These are phyloP conservation scores for Strobilomyces dryophilus DNA, from an alignment of 768 basidiomycete species.

Conservation along the genomic window DNA sequence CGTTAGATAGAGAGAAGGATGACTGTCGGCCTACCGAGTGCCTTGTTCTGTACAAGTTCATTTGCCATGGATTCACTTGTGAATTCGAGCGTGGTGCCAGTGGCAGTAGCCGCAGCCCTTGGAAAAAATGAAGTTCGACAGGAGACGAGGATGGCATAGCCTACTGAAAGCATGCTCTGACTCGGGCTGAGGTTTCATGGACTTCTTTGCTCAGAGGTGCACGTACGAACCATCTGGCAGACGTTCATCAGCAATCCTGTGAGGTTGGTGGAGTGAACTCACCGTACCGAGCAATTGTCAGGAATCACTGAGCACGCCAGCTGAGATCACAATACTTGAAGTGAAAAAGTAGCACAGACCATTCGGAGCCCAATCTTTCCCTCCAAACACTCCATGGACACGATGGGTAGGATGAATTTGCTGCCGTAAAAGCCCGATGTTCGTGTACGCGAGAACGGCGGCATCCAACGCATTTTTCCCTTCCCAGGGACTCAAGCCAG, in stretches of 20 bases:
- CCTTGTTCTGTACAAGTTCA: slow-evolving; percentile 68
- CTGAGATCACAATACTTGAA: neutral
- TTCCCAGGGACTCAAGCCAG: slow-evolving; percentile 79
- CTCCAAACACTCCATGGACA: slow-evolving; percentile 76
- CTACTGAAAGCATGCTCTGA: slow-evolving; percentile 70
- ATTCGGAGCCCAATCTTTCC: slow-evolving; percentile 71
- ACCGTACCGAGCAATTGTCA: slow-evolving; percentile 73
- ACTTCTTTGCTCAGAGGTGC: slow-evolving; percentile 65
- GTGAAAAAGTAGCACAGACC: slow-evolving; percentile 37
- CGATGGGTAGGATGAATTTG: slow-evolving; percentile 75
- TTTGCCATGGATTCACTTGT: slow-evolving; percentile 32
- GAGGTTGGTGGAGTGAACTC: slow-evolving; percentile 18
- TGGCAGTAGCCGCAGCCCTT: slow-evolving; percentile 66
- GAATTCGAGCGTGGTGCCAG: slow-evolving; percentile 54
- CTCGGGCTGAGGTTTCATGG: slow-evolving; percentile 51
- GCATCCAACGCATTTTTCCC: slow-evolving; percentile 82
- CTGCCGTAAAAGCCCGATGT: slow-evolving; percentile 75
- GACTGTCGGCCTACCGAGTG: slow-evolving; percentile 40
- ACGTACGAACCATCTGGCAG: slow-evolving; percentile 62
- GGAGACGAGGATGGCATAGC: slow-evolving; percentile 15
- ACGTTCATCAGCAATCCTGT: neutral
- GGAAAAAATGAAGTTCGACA: neutral
- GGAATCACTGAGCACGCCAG: slow-evolving; percentile 59
- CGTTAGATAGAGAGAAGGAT: neutral
- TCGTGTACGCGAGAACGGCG: slow-evolving; percentile 80